Evolutionary conservation across 2,329 filamentous ascomycete species (phyloP), one percentile per base, ranked within the genome.

Genomic region (Pseudogymnoascus sp.): DNA sequence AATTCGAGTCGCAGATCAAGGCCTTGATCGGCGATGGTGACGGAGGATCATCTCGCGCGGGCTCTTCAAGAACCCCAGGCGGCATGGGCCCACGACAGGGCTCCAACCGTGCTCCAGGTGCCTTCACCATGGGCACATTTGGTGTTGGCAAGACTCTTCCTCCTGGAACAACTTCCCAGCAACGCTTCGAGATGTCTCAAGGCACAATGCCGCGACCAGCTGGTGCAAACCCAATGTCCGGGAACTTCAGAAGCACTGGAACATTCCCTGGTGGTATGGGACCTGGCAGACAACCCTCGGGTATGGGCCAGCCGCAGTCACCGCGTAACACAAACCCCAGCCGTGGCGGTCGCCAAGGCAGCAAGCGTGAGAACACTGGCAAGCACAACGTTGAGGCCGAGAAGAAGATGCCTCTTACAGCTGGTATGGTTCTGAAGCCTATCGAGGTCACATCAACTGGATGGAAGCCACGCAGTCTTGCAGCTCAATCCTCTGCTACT

Each of bases 1-100:
- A 97, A 70, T 99, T 96, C 83, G 89, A 95, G 70, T 81, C 86
- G 65, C 92, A 94, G 70, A 85, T 99, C 81, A 92, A 81, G 86
- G 88, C 75, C 80, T 87, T 77, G 73, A 85, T 99, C 65, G 92
- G 92, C 61, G 92, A 96, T 65, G 78, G 79, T 35, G 84, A 88
- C 61, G 81, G 82, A 61, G 78, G 82, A 61, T 83, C 83, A 33
- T 74, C 78, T 57, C 75, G 89, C 75, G 77, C 87, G 73, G 73
- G 82, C 72, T 75, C 84, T 71, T 74, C 85, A 73, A 73, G 87
- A 74, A 77, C 87, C 69, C 76, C 82, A 60, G 76, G 74, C 35
- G 72, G 73, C 33, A 71, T 71, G 74, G 76, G 67, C 74, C 78
- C 61, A 72, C 74, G 77, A 70, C 76, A 79, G 66, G 73, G 72